phyloP scores from a whole-genome alignment of 306 rosid species.

The Trichosanthes truncata region DNA sequence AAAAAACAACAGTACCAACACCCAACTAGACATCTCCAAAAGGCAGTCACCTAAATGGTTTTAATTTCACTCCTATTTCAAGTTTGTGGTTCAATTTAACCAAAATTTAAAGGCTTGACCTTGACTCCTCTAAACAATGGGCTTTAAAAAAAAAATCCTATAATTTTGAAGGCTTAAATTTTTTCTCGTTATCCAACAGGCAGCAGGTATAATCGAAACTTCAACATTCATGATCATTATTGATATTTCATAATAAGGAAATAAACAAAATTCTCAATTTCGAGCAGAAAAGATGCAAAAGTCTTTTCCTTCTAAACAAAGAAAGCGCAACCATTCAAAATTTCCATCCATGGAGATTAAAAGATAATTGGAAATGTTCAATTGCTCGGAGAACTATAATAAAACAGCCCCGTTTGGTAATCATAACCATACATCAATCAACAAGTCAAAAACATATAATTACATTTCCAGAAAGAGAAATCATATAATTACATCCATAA shows the following conservation, averaged over 20 bases:
- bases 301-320: not conserved
- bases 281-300: not conserved
- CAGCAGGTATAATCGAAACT: not conserved
- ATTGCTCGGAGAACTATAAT: not conserved
- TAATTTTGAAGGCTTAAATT: not conserved
- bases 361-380: not conserved
- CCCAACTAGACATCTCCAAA: not conserved
- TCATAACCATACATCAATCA: not conserved
- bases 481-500: not conserved
- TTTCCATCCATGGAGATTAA: not conserved
- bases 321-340: not conserved
- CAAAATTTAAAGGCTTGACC: not conserved
- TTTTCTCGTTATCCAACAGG: not conserved
- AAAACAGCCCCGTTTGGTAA: not conserved
- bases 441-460: not conserved
- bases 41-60: not conserved
- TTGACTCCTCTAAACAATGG: not conserved
- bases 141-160: not conserved
- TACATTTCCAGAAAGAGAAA: not conserved
- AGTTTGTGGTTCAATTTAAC: not conserved
- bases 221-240: not conserved
- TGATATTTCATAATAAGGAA: not conserved
- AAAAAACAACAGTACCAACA: not conserved
- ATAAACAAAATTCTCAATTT: not conserved
- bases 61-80: not conserved